phyloP scores from a whole-genome alignment of 306 rosid genomes.

The Dalbergia oliveri region DNA sequence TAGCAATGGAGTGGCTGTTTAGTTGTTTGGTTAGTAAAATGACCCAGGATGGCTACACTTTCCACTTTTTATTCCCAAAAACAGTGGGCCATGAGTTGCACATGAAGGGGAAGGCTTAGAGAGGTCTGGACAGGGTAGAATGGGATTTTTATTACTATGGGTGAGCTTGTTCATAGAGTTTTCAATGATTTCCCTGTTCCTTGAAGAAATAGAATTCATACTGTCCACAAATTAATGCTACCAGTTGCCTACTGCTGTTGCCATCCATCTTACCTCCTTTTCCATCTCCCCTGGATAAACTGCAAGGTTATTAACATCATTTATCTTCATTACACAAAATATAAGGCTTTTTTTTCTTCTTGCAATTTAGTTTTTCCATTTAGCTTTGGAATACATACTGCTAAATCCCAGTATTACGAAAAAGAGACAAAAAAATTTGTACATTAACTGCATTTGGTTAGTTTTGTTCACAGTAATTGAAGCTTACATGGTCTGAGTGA shows the following conservation, averaged over 20 bases:
- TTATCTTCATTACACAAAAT: constrained; percentile 2
- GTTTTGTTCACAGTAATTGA: background rate
- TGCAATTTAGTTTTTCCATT: constrained; percentile 21
- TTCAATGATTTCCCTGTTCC: background rate
- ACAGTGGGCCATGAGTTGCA: constrained; percentile 3
- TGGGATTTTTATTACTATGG: constrained; percentile 32
- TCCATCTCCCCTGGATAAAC: background rate
- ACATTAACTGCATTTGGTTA: background rate
- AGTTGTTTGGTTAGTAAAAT: constrained; percentile 23
- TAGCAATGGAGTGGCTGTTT: constrained; percentile 13
- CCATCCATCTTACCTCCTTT: background rate
- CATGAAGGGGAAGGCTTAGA: constrained; percentile 23
- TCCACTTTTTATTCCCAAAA: constrained; percentile 23
- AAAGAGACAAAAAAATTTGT: background rate
- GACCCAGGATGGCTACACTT: constrained; percentile 18
- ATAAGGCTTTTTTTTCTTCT: constrained; percentile 37
- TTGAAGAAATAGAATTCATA: background rate
- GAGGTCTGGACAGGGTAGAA: constrained; percentile 29
- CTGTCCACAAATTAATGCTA: background rate
- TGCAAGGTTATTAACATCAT: constrained; percentile 22
- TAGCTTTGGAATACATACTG: constrained; percentile 13
- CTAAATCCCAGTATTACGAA: constrained; percentile 5
- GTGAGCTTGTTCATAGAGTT: background rate
- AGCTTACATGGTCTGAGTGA: constrained; percentile 11
- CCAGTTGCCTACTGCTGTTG: background rate